Conservation (phyloP, 768 basidiomycete genomes). For the Mycena rebaudengoi region DNA sequence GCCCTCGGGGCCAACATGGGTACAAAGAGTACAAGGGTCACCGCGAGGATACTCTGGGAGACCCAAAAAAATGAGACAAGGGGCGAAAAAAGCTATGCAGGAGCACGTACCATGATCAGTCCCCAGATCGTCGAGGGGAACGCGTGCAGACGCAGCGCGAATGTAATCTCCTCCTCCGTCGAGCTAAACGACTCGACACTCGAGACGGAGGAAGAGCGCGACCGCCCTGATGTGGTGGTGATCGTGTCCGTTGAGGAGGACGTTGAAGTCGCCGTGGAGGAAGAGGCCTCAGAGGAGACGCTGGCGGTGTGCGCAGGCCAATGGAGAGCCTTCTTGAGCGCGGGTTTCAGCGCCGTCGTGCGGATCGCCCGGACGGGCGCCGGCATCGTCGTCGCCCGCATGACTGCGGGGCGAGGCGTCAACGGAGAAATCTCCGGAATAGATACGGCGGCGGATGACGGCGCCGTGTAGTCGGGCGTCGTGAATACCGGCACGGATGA, state of each 20-base stretch:
- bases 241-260: background rate
- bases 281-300: background rate
- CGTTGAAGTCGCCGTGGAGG: background rate
- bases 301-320: background rate
- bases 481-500: no score
- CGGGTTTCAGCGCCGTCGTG: background rate
- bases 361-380: conserved; percentile 1
- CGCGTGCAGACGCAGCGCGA: background rate
- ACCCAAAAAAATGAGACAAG: no score
- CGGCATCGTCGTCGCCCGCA: conserved; percentile 12
- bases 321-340: background rate
- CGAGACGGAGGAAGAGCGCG: background rate
- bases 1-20: background rate
- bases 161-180: background rate
- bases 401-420: conserved; percentile 1
- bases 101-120: conserved; percentile 1
- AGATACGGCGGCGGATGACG: background rate
- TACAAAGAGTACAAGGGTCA: background rate
- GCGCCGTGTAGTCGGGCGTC: no score
- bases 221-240: no score
- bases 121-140: background rate
- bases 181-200: conserved; percentile 17
- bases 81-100: background rate
- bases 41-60: conserved; percentile 2
- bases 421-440: background rate